A percentile compares a stretch with the other conserved stretches of the same genome.
Conservation (phyloP, 208 protist genomes). For the Wallacemonas sp. region DNA sequence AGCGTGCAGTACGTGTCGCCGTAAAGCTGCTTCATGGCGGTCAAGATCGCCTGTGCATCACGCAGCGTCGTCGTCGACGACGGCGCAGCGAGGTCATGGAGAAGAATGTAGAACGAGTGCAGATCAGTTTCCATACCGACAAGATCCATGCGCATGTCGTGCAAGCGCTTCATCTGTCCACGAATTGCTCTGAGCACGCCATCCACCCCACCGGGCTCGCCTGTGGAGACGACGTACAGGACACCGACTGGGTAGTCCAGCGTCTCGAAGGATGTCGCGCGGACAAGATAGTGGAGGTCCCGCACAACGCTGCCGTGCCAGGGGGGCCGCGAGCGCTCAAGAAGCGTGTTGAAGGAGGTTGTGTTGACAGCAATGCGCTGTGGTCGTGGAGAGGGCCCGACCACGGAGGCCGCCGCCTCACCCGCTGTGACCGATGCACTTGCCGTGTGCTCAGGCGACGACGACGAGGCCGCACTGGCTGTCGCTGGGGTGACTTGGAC, state of each 20-base stretch:
- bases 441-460: not conserved
- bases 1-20: slow-evolving; percentile 52
- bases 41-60: slow-evolving; percentile 36
- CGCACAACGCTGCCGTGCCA: slow-evolving; percentile 63
- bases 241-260: slow-evolving; percentile 76
- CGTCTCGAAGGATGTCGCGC: slow-evolving; percentile 73
- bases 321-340: slow-evolving; percentile 53
- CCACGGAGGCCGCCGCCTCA: not conserved
- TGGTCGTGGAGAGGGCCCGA: slow-evolving; percentile 1
- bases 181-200: slow-evolving; percentile 47
- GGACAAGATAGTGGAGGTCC: slow-evolving; percentile 57
- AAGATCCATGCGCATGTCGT: slow-evolving; percentile 37
- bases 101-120: slow-evolving; percentile 62
- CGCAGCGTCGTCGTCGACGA: slow-evolving; percentile 21
- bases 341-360: slow-evolving; percentile 26
- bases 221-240: slow-evolving; percentile 60
- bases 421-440: not conserved
- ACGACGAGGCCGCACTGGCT: too few relatives aligned
- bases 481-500: not conserved
- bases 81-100: slow-evolving; percentile 64
- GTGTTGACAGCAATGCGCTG: not conserved
- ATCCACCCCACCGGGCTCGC: slow-evolving; percentile 45
- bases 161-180: slow-evolving; percentile 28
- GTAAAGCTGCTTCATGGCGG: slow-evolving; percentile 47
- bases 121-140: slow-evolving; percentile 71